phyloP scores from a whole-genome alignment of 75 land plant species.

The Adiantum capillusveneris region DNA sequence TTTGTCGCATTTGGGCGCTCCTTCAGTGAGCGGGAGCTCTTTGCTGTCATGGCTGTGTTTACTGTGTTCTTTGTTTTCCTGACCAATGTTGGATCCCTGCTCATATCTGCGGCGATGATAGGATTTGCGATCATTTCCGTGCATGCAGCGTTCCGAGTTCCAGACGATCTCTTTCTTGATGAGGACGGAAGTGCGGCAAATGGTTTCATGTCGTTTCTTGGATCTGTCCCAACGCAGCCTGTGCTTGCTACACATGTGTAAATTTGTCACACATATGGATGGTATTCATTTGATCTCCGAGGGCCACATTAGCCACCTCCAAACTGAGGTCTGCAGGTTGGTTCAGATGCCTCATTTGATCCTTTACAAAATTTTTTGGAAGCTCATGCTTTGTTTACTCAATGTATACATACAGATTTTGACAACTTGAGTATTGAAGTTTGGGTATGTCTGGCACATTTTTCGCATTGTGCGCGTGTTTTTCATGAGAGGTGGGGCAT shows the following conservation, averaged over 20 bases:
- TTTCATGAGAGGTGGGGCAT: too few species aligned
- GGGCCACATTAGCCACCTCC: too few species aligned
- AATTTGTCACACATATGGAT: too few species aligned
- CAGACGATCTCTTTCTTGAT: conserved; percentile 67
- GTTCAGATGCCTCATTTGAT: too few species aligned
- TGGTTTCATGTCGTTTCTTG: conserved; percentile 45
- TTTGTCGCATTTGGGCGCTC: conserved; percentile 41
- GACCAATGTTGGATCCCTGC: conserved; percentile 54
- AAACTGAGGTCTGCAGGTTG: too few species aligned
- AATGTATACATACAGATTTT: too few species aligned
- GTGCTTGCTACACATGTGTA: conserved; percentile 27
- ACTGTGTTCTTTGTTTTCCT: conserved; percentile 53
- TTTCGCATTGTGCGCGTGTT: too few species aligned
- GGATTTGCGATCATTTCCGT: conserved; percentile 39
- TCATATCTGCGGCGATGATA: conserved; percentile 44
- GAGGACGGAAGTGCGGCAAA: conserved; percentile 39
- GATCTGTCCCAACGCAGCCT: conserved; percentile 20
- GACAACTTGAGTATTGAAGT: too few species aligned
- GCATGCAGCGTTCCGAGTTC: conserved; percentile 61
- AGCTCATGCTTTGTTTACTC: too few species aligned
- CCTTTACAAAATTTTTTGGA: too few species aligned
- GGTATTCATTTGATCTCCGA: too few species aligned
- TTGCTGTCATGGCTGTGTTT: conserved; percentile 24
- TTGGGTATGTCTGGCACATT: too few species aligned
- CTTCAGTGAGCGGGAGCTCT: conserved; percentile 48